phyloP scores from a whole-genome alignment of 352 stramenopile species.

The Peronospora belbahrii region DNA sequence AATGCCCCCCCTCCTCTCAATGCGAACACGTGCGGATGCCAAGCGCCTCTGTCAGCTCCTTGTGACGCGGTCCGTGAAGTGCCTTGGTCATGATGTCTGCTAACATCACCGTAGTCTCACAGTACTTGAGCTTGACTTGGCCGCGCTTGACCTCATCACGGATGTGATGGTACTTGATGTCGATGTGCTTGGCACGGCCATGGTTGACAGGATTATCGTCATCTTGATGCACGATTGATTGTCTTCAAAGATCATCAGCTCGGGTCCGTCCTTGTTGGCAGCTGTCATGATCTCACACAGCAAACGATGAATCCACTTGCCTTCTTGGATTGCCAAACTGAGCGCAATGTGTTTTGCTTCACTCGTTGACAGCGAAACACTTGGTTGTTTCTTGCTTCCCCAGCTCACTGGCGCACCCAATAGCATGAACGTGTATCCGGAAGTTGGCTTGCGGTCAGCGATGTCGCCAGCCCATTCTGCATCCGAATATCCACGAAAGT shows the following conservation, averaged over 20 bases:
- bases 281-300: constrained; percentile 3
- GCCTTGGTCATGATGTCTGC: no score
- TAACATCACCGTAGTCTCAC: no score
- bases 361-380: constrained; percentile 4
- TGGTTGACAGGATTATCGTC: no score
- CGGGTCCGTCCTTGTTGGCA: not conserved
- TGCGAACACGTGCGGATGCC: no score
- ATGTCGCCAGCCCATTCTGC: constrained; percentile 7
- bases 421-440: constrained; percentile 1
- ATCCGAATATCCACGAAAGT: constrained; percentile 6
- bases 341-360: constrained; percentile 5
- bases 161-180: no score
- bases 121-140: no score
- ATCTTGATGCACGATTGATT: no score
- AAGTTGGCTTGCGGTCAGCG: constrained; percentile 10
- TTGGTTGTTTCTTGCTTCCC: not conserved
- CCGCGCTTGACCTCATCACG: no score
- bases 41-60: no score
- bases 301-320: not conserved
- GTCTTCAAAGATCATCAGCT: constrained; percentile 5
- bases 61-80: no score
- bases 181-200: no score
- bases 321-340: constrained; percentile 1
- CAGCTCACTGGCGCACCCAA: not conserved
- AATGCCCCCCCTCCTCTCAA: no score